Evolutionary conservation across 306 rosid genomes (phyloP).

Genomic region (Boehmeria nivea): DNA sequence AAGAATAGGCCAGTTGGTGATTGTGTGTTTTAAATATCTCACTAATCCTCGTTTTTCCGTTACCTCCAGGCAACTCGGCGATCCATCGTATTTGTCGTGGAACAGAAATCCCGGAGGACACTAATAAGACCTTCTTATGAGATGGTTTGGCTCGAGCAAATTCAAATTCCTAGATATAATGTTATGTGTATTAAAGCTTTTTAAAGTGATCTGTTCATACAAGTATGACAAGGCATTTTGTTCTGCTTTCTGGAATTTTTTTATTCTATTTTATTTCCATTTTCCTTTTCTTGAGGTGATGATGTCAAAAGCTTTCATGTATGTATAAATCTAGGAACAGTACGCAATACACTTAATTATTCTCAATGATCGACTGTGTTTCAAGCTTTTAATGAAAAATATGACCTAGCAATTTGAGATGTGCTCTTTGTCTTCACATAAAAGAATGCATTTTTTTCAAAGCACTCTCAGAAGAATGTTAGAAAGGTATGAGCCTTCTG

Average conservation of each 20-base stretch:
- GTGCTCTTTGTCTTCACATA: no score
- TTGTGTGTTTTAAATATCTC: neutral
- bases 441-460: conserved; percentile 18
- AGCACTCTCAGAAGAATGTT: conserved; percentile 61
- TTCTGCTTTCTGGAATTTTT: conserved; percentile 6
- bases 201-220: conserved; percentile 1
- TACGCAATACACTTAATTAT: neutral
- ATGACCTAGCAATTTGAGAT: no score
- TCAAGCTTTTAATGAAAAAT: no score
- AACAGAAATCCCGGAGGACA: conserved; percentile 73
- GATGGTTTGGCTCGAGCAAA: conserved; percentile 5
- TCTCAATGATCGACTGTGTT: no score
- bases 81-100: conserved; percentile 83
- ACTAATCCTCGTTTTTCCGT: neutral
- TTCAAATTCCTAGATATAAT: conserved; percentile 20
- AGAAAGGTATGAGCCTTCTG: conserved; percentile 80
- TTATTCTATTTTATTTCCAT: neutral
- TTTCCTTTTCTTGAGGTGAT: conserved; percentile 2
- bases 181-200: conserved; percentile 34
- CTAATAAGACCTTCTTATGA: conserved; percentile 24
- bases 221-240: conserved; percentile 9
- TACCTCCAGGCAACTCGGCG: conserved; percentile 82
- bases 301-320: conserved; percentile 23
- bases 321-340: neutral
- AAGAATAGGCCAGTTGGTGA: neutral